Evolutionary conservation across 2,329 filamentous ascomycete species (phyloP).

Genomic region (Aureobasidium lini): DNA sequence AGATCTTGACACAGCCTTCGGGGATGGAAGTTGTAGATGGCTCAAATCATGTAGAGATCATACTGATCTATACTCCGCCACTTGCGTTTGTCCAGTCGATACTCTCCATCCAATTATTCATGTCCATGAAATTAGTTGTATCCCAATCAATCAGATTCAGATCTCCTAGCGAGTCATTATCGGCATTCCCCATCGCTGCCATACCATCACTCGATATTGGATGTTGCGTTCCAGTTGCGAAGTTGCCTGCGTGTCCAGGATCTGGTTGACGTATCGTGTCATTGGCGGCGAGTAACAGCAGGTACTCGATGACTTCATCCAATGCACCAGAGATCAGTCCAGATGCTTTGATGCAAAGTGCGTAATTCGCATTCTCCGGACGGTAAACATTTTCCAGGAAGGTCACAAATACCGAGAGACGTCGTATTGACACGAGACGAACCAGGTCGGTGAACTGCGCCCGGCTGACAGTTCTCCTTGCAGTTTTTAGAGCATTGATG

Average conservation of each 20-base stretch:
- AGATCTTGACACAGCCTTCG: not conserved
- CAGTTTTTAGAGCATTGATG: slow-evolving; percentile 12
- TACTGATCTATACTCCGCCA: not conserved
- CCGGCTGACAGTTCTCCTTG: slow-evolving; percentile 10
- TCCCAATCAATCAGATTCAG: not conserved
- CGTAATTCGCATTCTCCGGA: slow-evolving; percentile 18
- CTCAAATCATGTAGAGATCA: not conserved
- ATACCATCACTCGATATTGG: not conserved
- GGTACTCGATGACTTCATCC: slow-evolving; percentile 19
- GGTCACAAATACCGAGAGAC: slow-evolving; percentile 18
- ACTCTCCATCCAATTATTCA: not conserved
- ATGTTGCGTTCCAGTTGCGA: not conserved
- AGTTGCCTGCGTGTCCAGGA: not conserved
- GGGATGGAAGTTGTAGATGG: not conserved
- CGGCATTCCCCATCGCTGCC: not conserved
- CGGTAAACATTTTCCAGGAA: slow-evolving; percentile 19
- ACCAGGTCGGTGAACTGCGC: slow-evolving; percentile 18
- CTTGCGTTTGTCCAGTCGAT: not conserved
- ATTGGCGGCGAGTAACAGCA: not conserved
- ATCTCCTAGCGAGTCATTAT: not conserved
- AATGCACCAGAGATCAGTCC: slow-evolving; percentile 16
- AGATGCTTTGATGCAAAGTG: slow-evolving; percentile 18
- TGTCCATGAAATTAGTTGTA: not conserved
- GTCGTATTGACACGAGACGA: slow-evolving; percentile 16
- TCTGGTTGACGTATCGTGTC: not conserved